Conservation (phyloP, 768 basidiomycete species). For the Pulveroboletus sp. region DNA sequence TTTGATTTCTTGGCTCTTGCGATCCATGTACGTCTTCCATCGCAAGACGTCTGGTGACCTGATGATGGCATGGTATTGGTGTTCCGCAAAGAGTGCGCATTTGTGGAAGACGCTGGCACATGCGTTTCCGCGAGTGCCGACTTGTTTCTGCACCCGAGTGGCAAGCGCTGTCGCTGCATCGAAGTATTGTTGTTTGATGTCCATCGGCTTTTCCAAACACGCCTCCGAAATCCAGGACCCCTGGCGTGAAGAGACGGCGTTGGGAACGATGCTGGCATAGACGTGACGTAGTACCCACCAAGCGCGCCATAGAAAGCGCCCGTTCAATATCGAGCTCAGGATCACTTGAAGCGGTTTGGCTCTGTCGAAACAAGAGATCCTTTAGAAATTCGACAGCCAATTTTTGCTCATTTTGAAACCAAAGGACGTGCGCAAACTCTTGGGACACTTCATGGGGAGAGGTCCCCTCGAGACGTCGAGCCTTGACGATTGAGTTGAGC, state of each 20-base stretch:
- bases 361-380: conserved; percentile 27
- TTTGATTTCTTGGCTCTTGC: conserved; percentile 69
- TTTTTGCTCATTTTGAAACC: conserved; percentile 82
- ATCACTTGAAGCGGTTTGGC: conserved; percentile 4
- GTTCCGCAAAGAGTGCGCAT: conserved; percentile 87
- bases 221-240: conserved; percentile 91
- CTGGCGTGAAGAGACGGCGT: conserved; percentile 36
- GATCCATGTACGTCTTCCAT: conserved; percentile 66
- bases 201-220: conserved; percentile 70
- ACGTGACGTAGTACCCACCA: conserved; percentile 45
- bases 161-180: conserved; percentile 48
- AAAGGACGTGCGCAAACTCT: conserved; percentile 88
- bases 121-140: conserved; percentile 19
- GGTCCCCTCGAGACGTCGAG: conserved; percentile 53
- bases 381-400: conserved; percentile 73
- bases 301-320: conserved; percentile 52
- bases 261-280: not conserved
- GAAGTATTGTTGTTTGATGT: conserved; percentile 72
- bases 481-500: conserved; percentile 77
- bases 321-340: conserved; percentile 24
- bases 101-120: conserved; percentile 67
- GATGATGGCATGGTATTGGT: conserved; percentile 70
- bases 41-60: conserved; percentile 68
- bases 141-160: conserved; percentile 20
- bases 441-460: conserved; percentile 56